Evolutionary conservation across 208 protist species (phyloP).

Genomic region (Leptomonas seymouri): DNA sequence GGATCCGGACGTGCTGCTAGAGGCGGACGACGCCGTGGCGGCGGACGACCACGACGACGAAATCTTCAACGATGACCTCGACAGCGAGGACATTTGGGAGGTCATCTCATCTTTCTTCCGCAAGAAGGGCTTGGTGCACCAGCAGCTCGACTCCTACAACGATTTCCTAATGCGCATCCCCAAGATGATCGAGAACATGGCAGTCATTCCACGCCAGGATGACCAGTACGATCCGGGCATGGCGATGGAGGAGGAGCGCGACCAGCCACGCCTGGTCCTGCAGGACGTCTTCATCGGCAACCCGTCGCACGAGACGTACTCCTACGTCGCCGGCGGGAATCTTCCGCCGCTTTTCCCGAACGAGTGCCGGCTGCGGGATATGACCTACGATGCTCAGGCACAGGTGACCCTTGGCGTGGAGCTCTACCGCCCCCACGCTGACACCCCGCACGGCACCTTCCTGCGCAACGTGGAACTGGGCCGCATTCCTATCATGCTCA

Average conservation of each 20-base stretch:
- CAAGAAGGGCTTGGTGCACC: conserved; percentile 97
- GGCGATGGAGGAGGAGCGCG: conserved; percentile 48
- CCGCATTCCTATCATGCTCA: conserved; percentile 99
- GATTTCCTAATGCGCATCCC: conserved; percentile 94
- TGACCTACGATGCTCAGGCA: conserved; percentile 92
- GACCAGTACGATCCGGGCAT: conserved; percentile 79
- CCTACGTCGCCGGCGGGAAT: conserved; percentile 55
- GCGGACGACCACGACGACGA: conserved; percentile 35
- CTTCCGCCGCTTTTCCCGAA: conserved; percentile 92
- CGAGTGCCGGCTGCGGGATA: conserved; percentile 96
- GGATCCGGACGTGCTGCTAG: conserved; percentile 71
- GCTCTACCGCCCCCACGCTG: conserved; percentile 53
- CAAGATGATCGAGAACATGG: conserved; percentile 76
- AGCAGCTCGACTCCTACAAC: conserved; percentile 99
- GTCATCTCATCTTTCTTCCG: conserved; percentile 98
- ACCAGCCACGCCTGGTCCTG: conserved; percentile 74
- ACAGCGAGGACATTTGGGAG: conserved; percentile 96
- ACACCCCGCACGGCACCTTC: conserved; percentile 40
- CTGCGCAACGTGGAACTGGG: conserved; percentile 94
- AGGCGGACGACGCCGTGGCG: conserved; percentile 70
- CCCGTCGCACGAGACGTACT: conserved; percentile 64
- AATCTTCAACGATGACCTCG: conserved; percentile 57
- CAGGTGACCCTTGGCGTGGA: conserved; percentile 66
- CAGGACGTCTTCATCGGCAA: conserved; percentile 87
- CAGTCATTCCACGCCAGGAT: conserved; percentile 75